These are phyloP conservation scores for Talaromyces sp. DNA, from an alignment of 2,329 filamentous ascomycete species.

Conservation along the genomic window DNA sequence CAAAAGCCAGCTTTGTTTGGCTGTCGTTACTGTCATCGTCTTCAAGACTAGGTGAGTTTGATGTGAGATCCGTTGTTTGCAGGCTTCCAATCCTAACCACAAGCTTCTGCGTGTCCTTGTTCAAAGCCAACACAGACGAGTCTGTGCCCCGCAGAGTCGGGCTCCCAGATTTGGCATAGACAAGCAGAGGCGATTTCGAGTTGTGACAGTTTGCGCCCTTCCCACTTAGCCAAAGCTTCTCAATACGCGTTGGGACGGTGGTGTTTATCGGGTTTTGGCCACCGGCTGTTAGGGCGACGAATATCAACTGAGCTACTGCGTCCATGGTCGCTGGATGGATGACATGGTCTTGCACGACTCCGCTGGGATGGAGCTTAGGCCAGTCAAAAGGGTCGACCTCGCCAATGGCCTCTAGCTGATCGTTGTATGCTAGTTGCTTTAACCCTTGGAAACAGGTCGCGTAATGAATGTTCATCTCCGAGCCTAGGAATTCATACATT, in stretches of 20 bases:
- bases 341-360: conserved; percentile 11
- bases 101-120: neutral
- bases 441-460: too few species aligned
- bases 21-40: neutral
- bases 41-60: neutral
- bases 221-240: neutral
- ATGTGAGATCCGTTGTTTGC: neutral
- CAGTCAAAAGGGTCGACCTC: conserved; percentile 13
- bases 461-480: too few species aligned
- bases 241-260: conserved; percentile 13
- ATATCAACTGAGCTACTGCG: neutral
- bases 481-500: too few species aligned
- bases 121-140: neutral
- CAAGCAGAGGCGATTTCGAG: too few species aligned
- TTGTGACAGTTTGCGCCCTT: too few species aligned
- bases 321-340: conserved; percentile 8
- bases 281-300: conserved; percentile 12
- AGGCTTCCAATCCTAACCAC: neutral
- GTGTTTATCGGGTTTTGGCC: conserved; percentile 13
- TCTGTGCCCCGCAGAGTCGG: neutral
- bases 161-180: neutral
- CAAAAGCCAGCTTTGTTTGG: neutral
- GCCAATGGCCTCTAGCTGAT: conserved; percentile 9
- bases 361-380: neutral
- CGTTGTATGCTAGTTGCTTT: conserved; percentile 11